Base-by-base conservation (phyloP, 768 basidiomycete genomes). In the Phanerochaete sordida region DNA sequence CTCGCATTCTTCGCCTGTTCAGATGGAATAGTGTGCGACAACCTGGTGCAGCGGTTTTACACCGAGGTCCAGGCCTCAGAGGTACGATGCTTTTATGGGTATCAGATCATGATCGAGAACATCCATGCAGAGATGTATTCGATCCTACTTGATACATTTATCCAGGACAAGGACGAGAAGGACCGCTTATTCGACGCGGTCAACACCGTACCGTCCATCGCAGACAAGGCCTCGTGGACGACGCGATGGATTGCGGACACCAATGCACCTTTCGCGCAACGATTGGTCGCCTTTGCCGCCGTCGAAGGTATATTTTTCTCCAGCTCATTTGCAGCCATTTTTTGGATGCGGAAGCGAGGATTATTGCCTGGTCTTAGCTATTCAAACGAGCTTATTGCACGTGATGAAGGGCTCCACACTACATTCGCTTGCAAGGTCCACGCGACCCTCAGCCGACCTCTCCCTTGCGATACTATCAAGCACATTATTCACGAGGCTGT, bases 401-500 rank as follows among this genome's bases (percentile, higher is more conserved):
- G 82, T 51, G 82, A 83, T 64, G 83, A 84, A 72, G 80, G 79
- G 66, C 74, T 81, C 58, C 81, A 82, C 73, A 80, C 80, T 71
- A 79, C 81, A 68, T 80, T 82, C 70, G 82, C 82, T 60, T 82
- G 81, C 75, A 67, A 81, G 47, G 73, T 82, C 63, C 80, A 81
- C 75, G 74, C 74, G 63, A 81, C 80, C 76, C 79, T 80, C 69
- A 70, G 76, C 70, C 74, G 76, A 56, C 72, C 80, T 33, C 15
- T 76, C 76, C 23, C 76, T 9, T 47, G 6, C 46, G 46, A 47
- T 82, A n/a, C n/a, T 26, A 82, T 97, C 60, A 72, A 76, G 57
- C 71, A 68, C 21, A 90, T 96, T 73, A 89, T 98, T 66, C 76
- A 73, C 0, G 89, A 96, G 69, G 94, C 95, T 1, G 93, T 95